A percentile compares a stretch with the other conserved stretches of the same genome.
These are phyloP conservation scores for Neonectria magnoliae DNA, from an alignment of 2,329 filamentous ascomycete genomes.

Conservation along the genomic window DNA sequence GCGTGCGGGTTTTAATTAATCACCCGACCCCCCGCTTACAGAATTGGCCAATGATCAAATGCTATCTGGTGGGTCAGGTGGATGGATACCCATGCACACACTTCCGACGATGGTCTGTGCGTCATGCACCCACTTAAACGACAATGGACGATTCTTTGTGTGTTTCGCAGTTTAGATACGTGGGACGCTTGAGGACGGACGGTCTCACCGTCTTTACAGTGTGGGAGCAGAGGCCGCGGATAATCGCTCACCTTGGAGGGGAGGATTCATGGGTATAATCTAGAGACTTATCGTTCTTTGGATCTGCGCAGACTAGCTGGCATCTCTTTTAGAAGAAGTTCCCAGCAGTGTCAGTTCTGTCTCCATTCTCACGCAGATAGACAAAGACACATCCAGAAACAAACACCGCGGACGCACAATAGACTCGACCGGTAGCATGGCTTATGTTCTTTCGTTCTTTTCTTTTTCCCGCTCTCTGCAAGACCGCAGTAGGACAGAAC, in stretches of 20 bases:
- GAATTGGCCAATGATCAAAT: slow-evolving; percentile 30
- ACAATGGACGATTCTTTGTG: slow-evolving; percentile 1
- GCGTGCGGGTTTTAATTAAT: slow-evolving; percentile 22
- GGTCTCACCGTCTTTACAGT: slow-evolving; percentile 13
- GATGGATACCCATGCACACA: slow-evolving; percentile 36
- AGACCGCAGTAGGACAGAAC: neutral
- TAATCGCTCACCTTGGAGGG: slow-evolving; percentile 5
- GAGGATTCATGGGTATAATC: neutral
- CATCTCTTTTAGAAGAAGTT: neutral
- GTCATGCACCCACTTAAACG: slow-evolving; percentile 26
- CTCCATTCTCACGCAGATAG: neutral
- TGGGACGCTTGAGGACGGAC: neutral
- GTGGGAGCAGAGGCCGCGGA: neutral
- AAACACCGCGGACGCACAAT: neutral
- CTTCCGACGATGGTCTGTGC: slow-evolving; percentile 40
- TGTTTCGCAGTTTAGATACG: neutral
- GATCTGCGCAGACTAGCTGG: neutral
- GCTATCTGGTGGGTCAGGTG: slow-evolving; percentile 13
- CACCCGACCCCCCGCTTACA: neutral
- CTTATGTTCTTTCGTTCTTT: neutral
- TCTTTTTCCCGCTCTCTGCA: neutral
- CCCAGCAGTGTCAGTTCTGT: neutral
- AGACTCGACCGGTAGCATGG: slow-evolving; percentile 3
- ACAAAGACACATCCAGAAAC: neutral
- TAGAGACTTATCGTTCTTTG: neutral